phyloP scores from a whole-genome alignment of 1,284 basidiomycete genomes.

The Coriolopsis trogii region DNA sequence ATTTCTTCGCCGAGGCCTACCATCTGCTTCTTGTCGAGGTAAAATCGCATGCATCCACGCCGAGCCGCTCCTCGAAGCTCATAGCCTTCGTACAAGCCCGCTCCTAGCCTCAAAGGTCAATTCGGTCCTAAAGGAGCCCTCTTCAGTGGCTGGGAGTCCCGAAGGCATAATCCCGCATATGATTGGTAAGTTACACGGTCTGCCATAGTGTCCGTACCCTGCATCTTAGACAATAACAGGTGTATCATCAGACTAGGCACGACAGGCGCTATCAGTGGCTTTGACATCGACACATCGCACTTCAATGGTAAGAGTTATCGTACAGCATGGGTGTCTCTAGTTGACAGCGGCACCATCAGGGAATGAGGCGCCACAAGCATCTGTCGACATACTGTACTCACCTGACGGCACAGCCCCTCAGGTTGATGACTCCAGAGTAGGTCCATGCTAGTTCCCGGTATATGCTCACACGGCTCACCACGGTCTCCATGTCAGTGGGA shows the following conservation, averaged over 20 bases:
- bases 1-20: conserved; percentile 91
- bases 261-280: conserved; percentile 77
- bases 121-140: conserved; percentile 96
- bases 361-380: conserved; percentile 89
- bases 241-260: conserved; percentile 90
- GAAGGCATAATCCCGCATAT: conserved; percentile 85
- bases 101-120: conserved; percentile 86
- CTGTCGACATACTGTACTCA: conserved; percentile 67
- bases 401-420: conserved; percentile 45
- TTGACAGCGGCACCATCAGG: conserved; percentile 42
- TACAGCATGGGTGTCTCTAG: too few relatives aligned
- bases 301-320: conserved; percentile 76
- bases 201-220: conserved; percentile 1
- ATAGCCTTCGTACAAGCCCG: conserved; percentile 51
- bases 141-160: conserved; percentile 93
- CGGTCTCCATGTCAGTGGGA: conserved; percentile 60
- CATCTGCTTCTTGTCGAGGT: conserved; percentile 87
- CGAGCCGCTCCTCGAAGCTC: conserved; percentile 2
- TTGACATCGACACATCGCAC: conserved; percentile 95
- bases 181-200: conserved; percentile 77
- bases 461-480: neutral
- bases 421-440: conserved; percentile 55
- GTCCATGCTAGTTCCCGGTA: conserved; percentile 26
- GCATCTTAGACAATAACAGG: conserved; percentile 45
- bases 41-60: conserved; percentile 25